A percentile compares a stretch with the other conserved stretches of the same genome.
Conservation (phyloP, 1,139 yeast genomes). For the Blastobotrys buckinghamii region DNA sequence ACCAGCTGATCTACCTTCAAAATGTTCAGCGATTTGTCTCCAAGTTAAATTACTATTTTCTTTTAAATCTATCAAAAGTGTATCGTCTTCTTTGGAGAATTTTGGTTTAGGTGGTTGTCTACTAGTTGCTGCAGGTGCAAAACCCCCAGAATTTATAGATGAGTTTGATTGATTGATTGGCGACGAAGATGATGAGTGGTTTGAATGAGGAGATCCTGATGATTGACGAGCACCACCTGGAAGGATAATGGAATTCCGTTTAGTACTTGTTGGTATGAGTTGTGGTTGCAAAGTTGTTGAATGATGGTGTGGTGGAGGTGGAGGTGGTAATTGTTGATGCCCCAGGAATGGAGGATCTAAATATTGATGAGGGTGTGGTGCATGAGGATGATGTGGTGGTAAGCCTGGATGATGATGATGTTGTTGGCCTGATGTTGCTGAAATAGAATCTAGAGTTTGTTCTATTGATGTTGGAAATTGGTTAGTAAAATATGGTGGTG, state of each 20-base stretch:
- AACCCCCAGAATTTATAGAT: neutral
- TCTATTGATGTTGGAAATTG: neutral
- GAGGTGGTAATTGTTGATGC: neutral
- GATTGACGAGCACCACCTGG: neutral
- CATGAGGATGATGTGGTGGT: neutral
- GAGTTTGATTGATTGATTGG: neutral
- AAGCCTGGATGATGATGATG: neutral
- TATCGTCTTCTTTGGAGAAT: conserved; percentile 28
- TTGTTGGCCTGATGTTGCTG: neutral
- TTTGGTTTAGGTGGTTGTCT: conserved; percentile 21
- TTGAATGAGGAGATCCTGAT: neutral
- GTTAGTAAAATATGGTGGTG: neutral
- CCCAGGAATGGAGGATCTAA: neutral
- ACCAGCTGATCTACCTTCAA: conserved; percentile 29
- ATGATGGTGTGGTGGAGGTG: neutral
- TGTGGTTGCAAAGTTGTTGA: too few relatives aligned
- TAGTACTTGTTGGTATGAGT: too few relatives aligned
- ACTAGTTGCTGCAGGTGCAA: neutral
- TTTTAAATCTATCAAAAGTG: conserved; percentile 25
- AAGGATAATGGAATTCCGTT: too few relatives aligned
- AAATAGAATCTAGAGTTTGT: neutral
- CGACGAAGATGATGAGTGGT: conserved; percentile 1
- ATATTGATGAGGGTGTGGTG: neutral
- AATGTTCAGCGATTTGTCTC: conserved; percentile 29
- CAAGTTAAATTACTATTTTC: conserved; percentile 27